These are phyloP conservation scores for Galerina sulciceps DNA, from an alignment of 768 basidiomycete genomes.

Conservation along the genomic window DNA sequence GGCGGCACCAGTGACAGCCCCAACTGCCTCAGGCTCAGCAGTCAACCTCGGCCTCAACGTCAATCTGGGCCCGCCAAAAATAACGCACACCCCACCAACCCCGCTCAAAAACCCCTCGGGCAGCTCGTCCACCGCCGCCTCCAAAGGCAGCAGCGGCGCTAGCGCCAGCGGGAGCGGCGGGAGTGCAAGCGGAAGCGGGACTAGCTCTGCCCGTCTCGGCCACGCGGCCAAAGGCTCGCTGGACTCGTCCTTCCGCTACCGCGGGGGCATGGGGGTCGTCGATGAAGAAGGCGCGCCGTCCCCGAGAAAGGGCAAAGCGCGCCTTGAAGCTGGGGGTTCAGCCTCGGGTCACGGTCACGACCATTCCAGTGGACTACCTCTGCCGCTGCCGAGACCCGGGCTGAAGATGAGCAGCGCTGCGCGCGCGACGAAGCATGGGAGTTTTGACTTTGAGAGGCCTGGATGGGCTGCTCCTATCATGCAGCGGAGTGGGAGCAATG, in stretches of 20 bases:
- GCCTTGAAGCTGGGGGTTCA: constrained; percentile 22
- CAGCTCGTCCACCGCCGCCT: constrained; percentile 10
- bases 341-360: constrained; percentile 4
- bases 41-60: constrained; percentile 1
- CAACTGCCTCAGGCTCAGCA: too few relatives aligned
- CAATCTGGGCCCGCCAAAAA: constrained; percentile 27
- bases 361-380: background rate
- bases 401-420: constrained; percentile 32
- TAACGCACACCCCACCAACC: constrained; percentile 37
- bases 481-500: constrained; percentile 51
- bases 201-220: constrained; percentile 4
- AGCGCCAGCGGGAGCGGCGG: background rate
- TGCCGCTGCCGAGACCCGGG: constrained; percentile 6
- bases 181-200: background rate
- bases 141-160: constrained; percentile 12
- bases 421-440: constrained; percentile 65
- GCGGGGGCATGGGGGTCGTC: constrained; percentile 37
- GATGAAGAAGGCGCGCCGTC: constrained; percentile 36
- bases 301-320: constrained; percentile 26
- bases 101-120: constrained; percentile 24
- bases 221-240: constrained; percentile 33
- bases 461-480: constrained; percentile 43
- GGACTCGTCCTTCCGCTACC: constrained; percentile 42
- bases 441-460: constrained; percentile 79
- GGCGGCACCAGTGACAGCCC: background rate